These are phyloP conservation scores for Nakaseomyces delphensis DNA, from an alignment of 1,139 yeast genomes.

Conservation along the genomic window DNA sequence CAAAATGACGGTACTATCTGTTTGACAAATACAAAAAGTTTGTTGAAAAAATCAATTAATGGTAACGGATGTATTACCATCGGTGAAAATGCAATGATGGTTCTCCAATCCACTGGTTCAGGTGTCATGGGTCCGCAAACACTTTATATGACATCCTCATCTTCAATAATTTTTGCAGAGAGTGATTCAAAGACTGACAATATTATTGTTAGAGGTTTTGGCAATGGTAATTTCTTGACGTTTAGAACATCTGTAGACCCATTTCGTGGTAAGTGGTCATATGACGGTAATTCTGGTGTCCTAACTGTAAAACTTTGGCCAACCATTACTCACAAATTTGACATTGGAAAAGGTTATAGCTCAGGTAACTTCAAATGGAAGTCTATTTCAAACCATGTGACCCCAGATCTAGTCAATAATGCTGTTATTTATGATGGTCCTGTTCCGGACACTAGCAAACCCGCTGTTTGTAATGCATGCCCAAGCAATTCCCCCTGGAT, in stretches of 20 bases:
- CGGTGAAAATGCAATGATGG: slow-evolving; percentile 13
- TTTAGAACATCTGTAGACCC: slow-evolving; percentile 11
- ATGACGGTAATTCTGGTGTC: slow-evolving; percentile 13
- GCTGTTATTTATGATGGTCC: slow-evolving; percentile 13
- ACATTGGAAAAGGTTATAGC: slow-evolving; percentile 16
- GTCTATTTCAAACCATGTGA: slow-evolving; percentile 9
- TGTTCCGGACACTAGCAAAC: slow-evolving; percentile 9
- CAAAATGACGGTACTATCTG: slow-evolving; percentile 16
- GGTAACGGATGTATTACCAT: slow-evolving; percentile 17
- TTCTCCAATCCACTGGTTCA: slow-evolving; percentile 7
- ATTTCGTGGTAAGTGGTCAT: slow-evolving; percentile 7
- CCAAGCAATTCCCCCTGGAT: slow-evolving; percentile 14
- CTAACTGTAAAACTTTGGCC: slow-evolving; percentile 10
- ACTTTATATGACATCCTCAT: slow-evolving; percentile 12
- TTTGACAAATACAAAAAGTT: slow-evolving; percentile 10
- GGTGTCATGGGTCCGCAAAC: slow-evolving; percentile 13
- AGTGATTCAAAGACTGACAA: slow-evolving; percentile 11
- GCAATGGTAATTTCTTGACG: slow-evolving; percentile 12
- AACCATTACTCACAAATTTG: slow-evolving; percentile 9
- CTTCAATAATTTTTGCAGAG: slow-evolving; percentile 14
- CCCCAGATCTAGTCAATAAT: slow-evolving; percentile 10
- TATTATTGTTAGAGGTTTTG: slow-evolving; percentile 13
- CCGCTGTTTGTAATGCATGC: slow-evolving; percentile 12
- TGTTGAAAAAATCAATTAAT: slow-evolving; percentile 9
- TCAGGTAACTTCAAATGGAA: slow-evolving; percentile 8